Evolutionary conservation across 1,139 yeast genomes (phyloP), one percentile per base, ranked within the genome.

Genomic region (Casaregolazyma suthepensis): DNA sequence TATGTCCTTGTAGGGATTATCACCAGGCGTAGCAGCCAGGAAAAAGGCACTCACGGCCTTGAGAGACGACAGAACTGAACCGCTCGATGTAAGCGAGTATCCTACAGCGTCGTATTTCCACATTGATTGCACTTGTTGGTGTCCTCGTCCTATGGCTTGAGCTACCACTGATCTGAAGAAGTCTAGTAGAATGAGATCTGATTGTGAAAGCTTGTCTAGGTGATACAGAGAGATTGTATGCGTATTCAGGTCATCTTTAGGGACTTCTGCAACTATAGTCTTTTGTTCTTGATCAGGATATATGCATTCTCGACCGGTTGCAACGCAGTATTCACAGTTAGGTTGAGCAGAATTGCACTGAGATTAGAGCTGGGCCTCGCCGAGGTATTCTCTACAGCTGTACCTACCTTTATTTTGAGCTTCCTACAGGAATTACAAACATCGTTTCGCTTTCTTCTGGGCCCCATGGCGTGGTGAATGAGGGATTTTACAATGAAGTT

Each of bases 381-480:
- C 31, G 6, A 5, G 10, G 12, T 5, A 9, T 26, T 9, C 10
- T 26, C 12, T 20, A 5, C 6, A 1, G n/a, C n/a, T 3, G 7
- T 20, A 50, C 57, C 46, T 17, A 56, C 59, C 53, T 54, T 55
- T 23, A 57, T 57, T 40, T 56, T 50, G 19, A 57, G 50, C 23
- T 46, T 55, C 46, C 54, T 55, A 45, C 59, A 57, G 17, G 57
- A 55, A 35, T 15, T 35, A 35, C 40, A 35, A 13, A 35, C 40
- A 35, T 35, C 17, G 7, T n/a, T 35, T 13, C 40, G 17, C 7
- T 15, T 35, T 35, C 17, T 35, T 35, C 40, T 9, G 13, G 40
- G 40, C 6, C 40, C 40, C 40, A 35, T 35, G 17, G 40, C 40
- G 40, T 35, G 10, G 6, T 26, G 31, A 7, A 26, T 26, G 40